A percentile compares a stretch with the other conserved stretches of the same genome.
These are phyloP conservation scores for Metroxylon sagu DNA, from an alignment of 176 grass and related monocot species.

Conservation along the genomic window DNA sequence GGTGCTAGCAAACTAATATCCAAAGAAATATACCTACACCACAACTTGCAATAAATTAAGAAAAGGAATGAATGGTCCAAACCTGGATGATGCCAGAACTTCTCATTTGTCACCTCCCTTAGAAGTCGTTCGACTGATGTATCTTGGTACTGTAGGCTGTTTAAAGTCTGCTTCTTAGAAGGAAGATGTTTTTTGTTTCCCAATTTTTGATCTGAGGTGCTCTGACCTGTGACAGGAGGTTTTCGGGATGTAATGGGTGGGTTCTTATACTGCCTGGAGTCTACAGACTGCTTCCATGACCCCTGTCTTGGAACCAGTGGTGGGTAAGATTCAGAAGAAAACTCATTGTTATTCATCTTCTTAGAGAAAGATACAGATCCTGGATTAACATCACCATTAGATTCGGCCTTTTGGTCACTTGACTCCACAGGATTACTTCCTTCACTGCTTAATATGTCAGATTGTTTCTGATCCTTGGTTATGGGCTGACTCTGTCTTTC, in stretches of 20 bases:
- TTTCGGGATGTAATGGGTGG: constrained; percentile 34
- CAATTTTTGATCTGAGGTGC: constrained; percentile 50
- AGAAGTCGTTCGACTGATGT: constrained; percentile 93
- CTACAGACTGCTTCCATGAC: constrained; percentile 49
- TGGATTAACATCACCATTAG: constrained; percentile 57
- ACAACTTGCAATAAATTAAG: too few relatives aligned
- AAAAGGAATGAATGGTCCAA: constrained; percentile 11
- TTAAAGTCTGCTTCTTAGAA: constrained; percentile 74
- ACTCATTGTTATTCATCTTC: constrained; percentile 48
- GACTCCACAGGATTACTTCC: constrained; percentile 42
- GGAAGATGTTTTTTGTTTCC: constrained; percentile 59
- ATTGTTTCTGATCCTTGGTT: constrained; percentile 56
- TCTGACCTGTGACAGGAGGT: constrained; percentile 38
- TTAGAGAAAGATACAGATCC: constrained; percentile 31
- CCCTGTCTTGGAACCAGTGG: constrained; percentile 36
- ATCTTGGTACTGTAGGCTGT: constrained; percentile 59
- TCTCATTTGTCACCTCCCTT: constrained; percentile 90
- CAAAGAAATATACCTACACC: too few relatives aligned
- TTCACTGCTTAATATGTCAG: constrained; percentile 43
- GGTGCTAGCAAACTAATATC: too few relatives aligned
- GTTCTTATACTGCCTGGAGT: constrained; percentile 60
- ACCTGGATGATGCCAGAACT: constrained; percentile 99
- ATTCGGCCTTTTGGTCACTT: constrained; percentile 51
- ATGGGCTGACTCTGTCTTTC: constrained; percentile 45
- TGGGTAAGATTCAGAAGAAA: constrained; percentile 31